Evolutionary conservation across 495 filamentous ascomycete species (phyloP).

Genomic region (Tuber microsphaerosporum): DNA sequence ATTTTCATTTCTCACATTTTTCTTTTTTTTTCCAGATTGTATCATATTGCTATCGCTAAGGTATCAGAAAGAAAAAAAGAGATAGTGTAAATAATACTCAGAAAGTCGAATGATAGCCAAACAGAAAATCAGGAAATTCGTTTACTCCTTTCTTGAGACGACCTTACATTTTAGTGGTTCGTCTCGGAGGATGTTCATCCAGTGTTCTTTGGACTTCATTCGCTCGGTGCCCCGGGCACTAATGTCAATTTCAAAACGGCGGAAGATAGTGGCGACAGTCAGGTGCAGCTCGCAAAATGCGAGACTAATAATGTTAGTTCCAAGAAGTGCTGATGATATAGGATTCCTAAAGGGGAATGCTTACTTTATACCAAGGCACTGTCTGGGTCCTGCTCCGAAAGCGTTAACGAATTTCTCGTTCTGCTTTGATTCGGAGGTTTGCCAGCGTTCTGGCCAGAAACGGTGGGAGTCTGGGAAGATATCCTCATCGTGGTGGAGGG

Average conservation of each 20-base stretch:
- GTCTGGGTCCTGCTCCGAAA: conserved; percentile 46
- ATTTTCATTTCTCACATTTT: not conserved
- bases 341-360: not conserved
- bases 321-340: not conserved
- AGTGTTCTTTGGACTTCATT: conserved; percentile 11
- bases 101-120: not conserved
- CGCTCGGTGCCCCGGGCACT: not conserved
- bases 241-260: conserved; percentile 19
- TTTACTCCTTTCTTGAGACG: conserved; percentile 16
- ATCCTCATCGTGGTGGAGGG: conserved; percentile 45
- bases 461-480: conserved; percentile 45
- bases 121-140: not conserved
- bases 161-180: conserved; percentile 15
- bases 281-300: conserved; percentile 23
- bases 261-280: conserved; percentile 9
- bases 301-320: conserved; percentile 9
- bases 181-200: conserved; percentile 17
- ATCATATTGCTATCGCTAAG: not conserved
- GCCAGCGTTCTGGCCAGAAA: conserved; percentile 48
- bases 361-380: conserved; percentile 47
- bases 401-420: conserved; percentile 46
- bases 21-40: not conserved
- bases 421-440: conserved; percentile 28
- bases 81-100: not conserved
- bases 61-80: not conserved